Base-by-base conservation (phyloP, 441 rosid genomes). In the Bocquillonia castaneifolia region DNA sequence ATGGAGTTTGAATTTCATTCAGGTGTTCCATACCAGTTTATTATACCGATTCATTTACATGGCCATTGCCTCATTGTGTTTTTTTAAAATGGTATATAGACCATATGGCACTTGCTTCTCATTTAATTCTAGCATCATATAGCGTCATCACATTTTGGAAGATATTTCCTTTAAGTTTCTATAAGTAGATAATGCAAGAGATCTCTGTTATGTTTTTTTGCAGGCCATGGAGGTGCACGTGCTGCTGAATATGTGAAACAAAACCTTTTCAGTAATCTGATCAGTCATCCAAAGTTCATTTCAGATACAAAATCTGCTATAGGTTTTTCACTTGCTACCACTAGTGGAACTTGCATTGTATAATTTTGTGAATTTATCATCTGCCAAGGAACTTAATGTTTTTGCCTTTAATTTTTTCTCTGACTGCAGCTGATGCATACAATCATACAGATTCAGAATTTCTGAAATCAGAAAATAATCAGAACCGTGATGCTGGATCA, bases 221-320 rank as follows among this genome's bases (percentile, higher is more conserved):
- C 81, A 95, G 99, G 99, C 68, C 99, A 95, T 79, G 99, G 99
- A 63, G 99, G 99, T 75, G 93, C 91, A 67, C 90, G 99, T 44
- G 99, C 99, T 64, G 99, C 99, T 68, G 98, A 95, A 76, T 95
- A 89, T 77, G 96, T 95, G 78, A 95, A 95, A 75, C 88, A 83
- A 59, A 89, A 95, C 70, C 94, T 95, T 59, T 92, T 95, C 83
- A 88, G 90, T 72, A 95, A 95, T 88, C 82, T 95, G 77, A 90
- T 95, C 78, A 89, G 69, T 32, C 98, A 95, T 82, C 99, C 99
- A 65, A 89, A 90, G 80, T 95, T 95, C 84, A 90, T 90, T 59
- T 84, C 97, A 70, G 96, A 95, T 74, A 89, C 97, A 59, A 83
- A 85, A 80, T 81, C 93, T 20, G 99, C 99, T 26, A 95, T 95